Percentiles rank a stretch among this genome's conserved stretches.
These are phyloP conservation scores for Microdochium paspali DNA, from an alignment of 2,329 filamentous ascomycete genomes.

Conservation along the genomic window DNA sequence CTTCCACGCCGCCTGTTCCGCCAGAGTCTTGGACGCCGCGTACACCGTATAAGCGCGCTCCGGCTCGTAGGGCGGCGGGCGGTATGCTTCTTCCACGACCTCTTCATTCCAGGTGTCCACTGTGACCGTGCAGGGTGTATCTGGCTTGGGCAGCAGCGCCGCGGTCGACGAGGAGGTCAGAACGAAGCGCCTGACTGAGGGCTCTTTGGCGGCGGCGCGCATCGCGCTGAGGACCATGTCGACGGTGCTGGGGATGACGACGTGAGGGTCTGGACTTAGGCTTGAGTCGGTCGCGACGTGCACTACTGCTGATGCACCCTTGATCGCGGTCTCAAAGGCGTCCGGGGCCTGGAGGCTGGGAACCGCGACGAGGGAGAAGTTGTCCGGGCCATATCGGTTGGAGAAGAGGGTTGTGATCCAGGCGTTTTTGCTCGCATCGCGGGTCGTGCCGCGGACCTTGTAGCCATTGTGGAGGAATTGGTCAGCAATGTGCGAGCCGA, in stretches of 20 bases:
- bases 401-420: slow-evolving; percentile 10
- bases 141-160: slow-evolving; percentile 3
- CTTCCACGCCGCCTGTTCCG: slow-evolving; percentile 11
- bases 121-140: slow-evolving; percentile 6
- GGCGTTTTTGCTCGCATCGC: slow-evolving; percentile 5
- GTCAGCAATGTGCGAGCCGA: slow-evolving; percentile 28
- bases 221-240: slow-evolving; percentile 6
- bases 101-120: slow-evolving; percentile 12
- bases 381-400: slow-evolving; percentile 8
- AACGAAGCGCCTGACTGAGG: slow-evolving; percentile 11
- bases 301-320: slow-evolving; percentile 9
- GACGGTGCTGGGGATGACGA: slow-evolving; percentile 5
- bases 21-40: slow-evolving; percentile 9
- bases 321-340: slow-evolving; percentile 8
- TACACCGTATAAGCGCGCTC: slow-evolving; percentile 7
- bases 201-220: slow-evolving; percentile 7
- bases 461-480: slow-evolving; percentile 28
- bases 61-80: slow-evolving; percentile 6
- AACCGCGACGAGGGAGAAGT: slow-evolving; percentile 9
- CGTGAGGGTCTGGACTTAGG: slow-evolving; percentile 8
- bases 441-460: slow-evolving; percentile 25
- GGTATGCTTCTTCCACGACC: slow-evolving; percentile 6
- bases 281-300: slow-evolving; percentile 9
- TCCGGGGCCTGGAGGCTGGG: slow-evolving; percentile 7
- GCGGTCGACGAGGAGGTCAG: slow-evolving; percentile 11